These are phyloP conservation scores for Debaryomycetaceae sp. DNA, from an alignment of 1,139 yeast species.

Conservation along the genomic window DNA sequence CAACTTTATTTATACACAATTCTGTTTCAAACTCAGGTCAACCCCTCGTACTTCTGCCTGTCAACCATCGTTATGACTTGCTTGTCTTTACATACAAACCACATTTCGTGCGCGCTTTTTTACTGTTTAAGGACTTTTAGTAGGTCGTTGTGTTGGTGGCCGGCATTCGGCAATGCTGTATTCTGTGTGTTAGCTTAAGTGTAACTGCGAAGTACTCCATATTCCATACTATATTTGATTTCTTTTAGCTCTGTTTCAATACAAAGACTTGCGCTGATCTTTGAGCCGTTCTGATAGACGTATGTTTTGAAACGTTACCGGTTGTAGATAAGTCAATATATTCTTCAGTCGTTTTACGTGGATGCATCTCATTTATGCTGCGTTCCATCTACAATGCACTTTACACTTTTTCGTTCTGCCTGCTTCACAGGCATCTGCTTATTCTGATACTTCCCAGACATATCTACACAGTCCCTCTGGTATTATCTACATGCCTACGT, in stretches of 20 bases:
- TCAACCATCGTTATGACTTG: not conserved
- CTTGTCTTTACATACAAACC: not conserved
- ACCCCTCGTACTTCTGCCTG: not conserved
- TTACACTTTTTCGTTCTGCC: no score
- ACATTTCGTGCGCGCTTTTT: not conserved
- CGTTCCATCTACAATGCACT: no score
- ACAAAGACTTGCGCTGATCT: not conserved
- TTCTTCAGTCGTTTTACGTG: no score
- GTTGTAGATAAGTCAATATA: no score
- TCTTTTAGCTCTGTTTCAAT: not conserved
- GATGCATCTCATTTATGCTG: no score
- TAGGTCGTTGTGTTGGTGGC: not conserved
- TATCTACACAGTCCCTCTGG: not conserved
- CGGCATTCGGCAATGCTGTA: not conserved
- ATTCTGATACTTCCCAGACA: no score
- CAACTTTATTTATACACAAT: no score
- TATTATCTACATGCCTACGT: not conserved
- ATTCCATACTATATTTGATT: not conserved
- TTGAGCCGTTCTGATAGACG: not conserved
- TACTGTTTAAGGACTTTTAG: not conserved
- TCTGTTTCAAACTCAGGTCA: no score
- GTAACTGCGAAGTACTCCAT: not conserved
- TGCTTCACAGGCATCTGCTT: no score
- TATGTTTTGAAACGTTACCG: no score
- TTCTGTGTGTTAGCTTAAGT: not conserved